Evolutionary conservation across 169 alveolate genomes (phyloP).

Genomic region (Theileria sp.): DNA sequence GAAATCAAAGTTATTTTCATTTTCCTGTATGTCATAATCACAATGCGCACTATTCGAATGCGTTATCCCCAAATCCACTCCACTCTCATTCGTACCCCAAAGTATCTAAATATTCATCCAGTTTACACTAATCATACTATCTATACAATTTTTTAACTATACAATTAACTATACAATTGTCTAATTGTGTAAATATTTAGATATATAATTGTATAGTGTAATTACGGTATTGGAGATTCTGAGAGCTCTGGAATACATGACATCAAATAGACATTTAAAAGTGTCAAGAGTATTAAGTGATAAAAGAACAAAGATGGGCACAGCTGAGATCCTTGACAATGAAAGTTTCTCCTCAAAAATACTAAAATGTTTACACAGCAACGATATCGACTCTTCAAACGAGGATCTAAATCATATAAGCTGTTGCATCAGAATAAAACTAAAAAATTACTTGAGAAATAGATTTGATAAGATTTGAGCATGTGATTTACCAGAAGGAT

Average conservation of each 20-base stretch:
- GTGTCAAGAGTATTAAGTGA: slow-evolving; percentile 53
- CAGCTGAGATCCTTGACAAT: slow-evolving; percentile 66
- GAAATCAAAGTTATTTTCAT: slow-evolving; percentile 45
- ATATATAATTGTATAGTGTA: too few relatives aligned
- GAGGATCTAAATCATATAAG: slow-evolving; percentile 26
- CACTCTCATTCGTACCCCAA: slow-evolving; percentile 68
- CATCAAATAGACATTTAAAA: slow-evolving; percentile 69
- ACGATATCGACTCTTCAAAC: slow-evolving; percentile 62
- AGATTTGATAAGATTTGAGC: slow-evolving; percentile 58
- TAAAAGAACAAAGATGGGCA: slow-evolving; percentile 65
- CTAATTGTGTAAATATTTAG: too few relatives aligned
- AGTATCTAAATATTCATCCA: slow-evolving; percentile 39
- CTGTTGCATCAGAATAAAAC: too few relatives aligned
- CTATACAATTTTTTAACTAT: too few relatives aligned
- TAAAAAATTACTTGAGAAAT: slow-evolving; percentile 25
- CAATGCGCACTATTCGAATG: slow-evolving; percentile 55
- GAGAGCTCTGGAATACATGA: slow-evolving; percentile 68
- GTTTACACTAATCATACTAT: too few relatives aligned
- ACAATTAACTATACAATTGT: not conserved
- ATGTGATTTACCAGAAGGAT: slow-evolving; percentile 49
- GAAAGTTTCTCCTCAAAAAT: slow-evolving; percentile 67
- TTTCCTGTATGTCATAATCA: slow-evolving; percentile 68
- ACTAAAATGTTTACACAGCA: slow-evolving; percentile 61
- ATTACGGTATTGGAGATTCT: slow-evolving; percentile 38
- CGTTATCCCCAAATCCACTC: slow-evolving; percentile 65